Percentiles rank a stretch among this genome's conserved stretches.
phyloP scores from a whole-genome alignment of 352 stramenopile species.

The Phytopythium ostracodes region DNA sequence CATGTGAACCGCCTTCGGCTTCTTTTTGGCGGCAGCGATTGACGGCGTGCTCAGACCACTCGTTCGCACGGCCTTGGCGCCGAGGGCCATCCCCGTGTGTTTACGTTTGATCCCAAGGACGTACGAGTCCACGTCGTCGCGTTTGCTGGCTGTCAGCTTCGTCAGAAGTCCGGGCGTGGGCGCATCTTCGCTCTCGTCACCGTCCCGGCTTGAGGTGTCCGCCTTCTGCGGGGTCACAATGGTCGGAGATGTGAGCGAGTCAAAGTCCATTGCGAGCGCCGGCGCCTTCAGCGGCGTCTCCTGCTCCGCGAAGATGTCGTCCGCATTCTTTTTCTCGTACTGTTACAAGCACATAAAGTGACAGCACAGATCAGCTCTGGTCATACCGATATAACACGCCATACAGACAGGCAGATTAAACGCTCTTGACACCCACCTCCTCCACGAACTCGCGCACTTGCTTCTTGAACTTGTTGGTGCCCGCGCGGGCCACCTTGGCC shows the following conservation, averaged over 20 bases:
- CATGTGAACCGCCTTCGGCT: conserved; percentile 40
- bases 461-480: conserved; percentile 81
- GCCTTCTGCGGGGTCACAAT: conserved; percentile 12
- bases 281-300: conserved; percentile 43
- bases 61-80: conserved; percentile 20
- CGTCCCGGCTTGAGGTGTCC: conserved; percentile 18
- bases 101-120: conserved; percentile 58
- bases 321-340: conserved; percentile 71
- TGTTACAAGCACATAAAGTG: conserved; percentile 8
- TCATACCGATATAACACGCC: no score
- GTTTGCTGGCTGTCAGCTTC: conserved; percentile 48
- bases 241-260: conserved; percentile 45
- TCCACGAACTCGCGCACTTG: conserved; percentile 78
- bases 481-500: conserved; percentile 56
- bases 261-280: conserved; percentile 35
- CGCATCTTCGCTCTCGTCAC: conserved; percentile 36
- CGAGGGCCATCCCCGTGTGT: conserved; percentile 35
- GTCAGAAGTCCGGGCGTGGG: conserved; percentile 33
- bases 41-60: conserved; percentile 8
- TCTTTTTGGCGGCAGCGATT: conserved; percentile 19
- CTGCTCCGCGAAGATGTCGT: conserved; percentile 55
- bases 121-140: conserved; percentile 78
- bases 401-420: not conserved
- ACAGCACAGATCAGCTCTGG: not conserved
- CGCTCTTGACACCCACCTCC: conserved; percentile 14